A percentile compares a stretch with the other conserved stretches of the same genome.
These are phyloP conservation scores for Aspergillus viridinutans DNA, from an alignment of 2,329 filamentous ascomycete genomes.

Conservation along the genomic window DNA sequence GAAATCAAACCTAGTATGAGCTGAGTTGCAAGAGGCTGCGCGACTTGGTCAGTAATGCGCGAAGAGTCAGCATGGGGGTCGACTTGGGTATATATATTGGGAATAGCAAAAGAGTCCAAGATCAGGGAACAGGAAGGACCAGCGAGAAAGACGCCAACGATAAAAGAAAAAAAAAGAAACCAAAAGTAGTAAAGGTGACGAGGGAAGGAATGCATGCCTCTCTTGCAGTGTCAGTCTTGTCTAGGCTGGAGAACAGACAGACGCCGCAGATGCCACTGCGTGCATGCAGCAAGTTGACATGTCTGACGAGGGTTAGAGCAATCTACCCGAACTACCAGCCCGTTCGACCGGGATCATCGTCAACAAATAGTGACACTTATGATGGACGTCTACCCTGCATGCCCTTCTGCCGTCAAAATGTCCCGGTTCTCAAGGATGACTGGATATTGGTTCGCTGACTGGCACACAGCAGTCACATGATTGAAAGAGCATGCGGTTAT, in stretches of 20 bases:
- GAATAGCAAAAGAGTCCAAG: conserved; percentile 9
- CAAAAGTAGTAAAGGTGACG: conserved; percentile 3
- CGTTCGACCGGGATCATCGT: conserved; percentile 24
- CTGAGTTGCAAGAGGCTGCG: neutral
- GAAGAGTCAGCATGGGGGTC: neutral
- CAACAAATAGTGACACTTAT: conserved; percentile 9
- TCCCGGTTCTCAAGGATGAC: conserved; percentile 6
- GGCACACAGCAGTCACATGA: conserved; percentile 35
- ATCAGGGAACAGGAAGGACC: conserved; percentile 8
- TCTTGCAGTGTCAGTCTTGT: conserved; percentile 1
- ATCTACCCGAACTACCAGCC: conserved; percentile 17
- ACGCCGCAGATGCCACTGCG: conserved; percentile 14
- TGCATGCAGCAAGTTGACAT: conserved; percentile 24
- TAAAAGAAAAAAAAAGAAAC: conserved; percentile 8
- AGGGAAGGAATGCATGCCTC: conserved; percentile 23
- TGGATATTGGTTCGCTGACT: conserved; percentile 22
- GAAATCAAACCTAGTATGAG: conserved; percentile 17
- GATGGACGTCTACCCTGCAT: conserved; percentile 10
- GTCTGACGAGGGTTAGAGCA: conserved; percentile 29
- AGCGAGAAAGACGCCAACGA: neutral
- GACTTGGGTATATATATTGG: conserved; percentile 1
- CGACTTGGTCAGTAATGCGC: neutral
- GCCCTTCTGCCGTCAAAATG: conserved; percentile 15
- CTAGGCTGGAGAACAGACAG: conserved; percentile 15
- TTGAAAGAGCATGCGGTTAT: conserved; percentile 30